phyloP scores from a whole-genome alignment of 2,329 filamentous ascomycete genomes.

The Teratosphaeria pseudoeucalypti region DNA sequence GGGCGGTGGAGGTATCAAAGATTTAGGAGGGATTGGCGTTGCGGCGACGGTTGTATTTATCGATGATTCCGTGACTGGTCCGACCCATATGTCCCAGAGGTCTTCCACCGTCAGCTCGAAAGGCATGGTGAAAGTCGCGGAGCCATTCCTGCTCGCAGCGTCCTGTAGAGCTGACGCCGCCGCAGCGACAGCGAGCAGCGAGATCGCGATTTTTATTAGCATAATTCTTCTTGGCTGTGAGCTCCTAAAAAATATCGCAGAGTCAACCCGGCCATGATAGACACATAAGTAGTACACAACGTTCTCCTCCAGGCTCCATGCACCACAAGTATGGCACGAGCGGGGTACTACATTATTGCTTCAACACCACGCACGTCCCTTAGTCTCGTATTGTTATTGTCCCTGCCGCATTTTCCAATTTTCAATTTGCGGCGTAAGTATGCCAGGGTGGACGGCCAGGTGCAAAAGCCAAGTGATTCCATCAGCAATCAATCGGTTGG shows the following conservation, averaged over 20 bases:
- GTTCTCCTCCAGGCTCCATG: not conserved
- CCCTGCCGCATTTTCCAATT: not conserved
- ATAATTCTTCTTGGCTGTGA: not conserved
- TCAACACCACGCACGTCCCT: not conserved
- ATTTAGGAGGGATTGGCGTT: slow-evolving; percentile 26
- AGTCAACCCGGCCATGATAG: not conserved
- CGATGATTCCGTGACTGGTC: slow-evolving; percentile 16
- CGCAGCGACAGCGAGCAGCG: slow-evolving; percentile 1
- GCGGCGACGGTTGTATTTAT: slow-evolving; percentile 22
- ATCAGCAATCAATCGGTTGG: too few species aligned
- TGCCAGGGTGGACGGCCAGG: not conserved
- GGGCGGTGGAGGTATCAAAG: slow-evolving; percentile 25
- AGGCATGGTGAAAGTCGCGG: slow-evolving; percentile 10
- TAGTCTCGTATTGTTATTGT: not conserved
- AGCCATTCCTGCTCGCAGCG: slow-evolving; percentile 7
- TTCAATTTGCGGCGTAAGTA: not conserved
- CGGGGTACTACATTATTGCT: not conserved
- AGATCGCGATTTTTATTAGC: not conserved
- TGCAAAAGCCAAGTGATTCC: not conserved
- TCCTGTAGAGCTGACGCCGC: slow-evolving; percentile 4
- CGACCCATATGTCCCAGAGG: slow-evolving; percentile 23
- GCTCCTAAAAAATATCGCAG: not conserved
- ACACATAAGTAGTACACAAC: not conserved
- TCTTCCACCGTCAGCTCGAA: slow-evolving; percentile 19
- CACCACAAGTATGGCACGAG: not conserved